Evolutionary conservation across 1,284 basidiomycete species (phyloP).

Genomic region (Violaceomyces palustris): DNA sequence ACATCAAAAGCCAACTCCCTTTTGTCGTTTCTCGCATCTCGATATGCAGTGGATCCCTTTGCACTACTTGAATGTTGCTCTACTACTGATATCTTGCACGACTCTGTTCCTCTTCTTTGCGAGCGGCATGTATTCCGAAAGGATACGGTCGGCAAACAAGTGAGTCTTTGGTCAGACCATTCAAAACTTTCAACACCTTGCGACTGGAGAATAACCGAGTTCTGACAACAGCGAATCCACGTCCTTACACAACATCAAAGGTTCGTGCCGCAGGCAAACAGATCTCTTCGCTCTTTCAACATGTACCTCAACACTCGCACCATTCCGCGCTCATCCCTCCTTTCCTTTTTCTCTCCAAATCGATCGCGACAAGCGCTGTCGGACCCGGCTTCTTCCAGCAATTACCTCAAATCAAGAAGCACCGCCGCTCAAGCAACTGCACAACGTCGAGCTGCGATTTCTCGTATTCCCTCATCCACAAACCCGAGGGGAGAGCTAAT

Average conservation of each 20-base stretch:
- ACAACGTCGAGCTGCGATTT: conserved; percentile 55
- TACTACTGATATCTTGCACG: conserved; percentile 56
- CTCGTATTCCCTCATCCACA: conserved; percentile 76
- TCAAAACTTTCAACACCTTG: no score
- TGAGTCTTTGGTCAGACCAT: conserved; percentile 49
- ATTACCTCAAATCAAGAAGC: no score
- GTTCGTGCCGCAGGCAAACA: conserved; percentile 94
- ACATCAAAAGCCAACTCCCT: no score
- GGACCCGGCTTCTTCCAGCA: neutral
- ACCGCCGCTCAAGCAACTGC: neutral
- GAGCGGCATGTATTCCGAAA: conserved; percentile 90
- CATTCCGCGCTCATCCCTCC: conserved; percentile 57
- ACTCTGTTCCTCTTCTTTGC: conserved; percentile 92
- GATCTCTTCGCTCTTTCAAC: conserved; percentile 82
- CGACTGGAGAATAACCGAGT: no score
- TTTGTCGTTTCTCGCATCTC: no score
- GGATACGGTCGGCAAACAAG: conserved; percentile 94
- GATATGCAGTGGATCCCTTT: conserved; percentile 17
- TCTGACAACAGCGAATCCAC: no score
- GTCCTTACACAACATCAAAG: neutral
- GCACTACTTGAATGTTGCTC: conserved; percentile 35
- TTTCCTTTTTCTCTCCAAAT: conserved; percentile 2
- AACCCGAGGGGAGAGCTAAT: conserved; percentile 95
- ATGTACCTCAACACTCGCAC: conserved; percentile 92
- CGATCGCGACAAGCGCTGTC: neutral